Conservation (phyloP, 192 early-diverging fungal species). For the Coemansia furcata region DNA sequence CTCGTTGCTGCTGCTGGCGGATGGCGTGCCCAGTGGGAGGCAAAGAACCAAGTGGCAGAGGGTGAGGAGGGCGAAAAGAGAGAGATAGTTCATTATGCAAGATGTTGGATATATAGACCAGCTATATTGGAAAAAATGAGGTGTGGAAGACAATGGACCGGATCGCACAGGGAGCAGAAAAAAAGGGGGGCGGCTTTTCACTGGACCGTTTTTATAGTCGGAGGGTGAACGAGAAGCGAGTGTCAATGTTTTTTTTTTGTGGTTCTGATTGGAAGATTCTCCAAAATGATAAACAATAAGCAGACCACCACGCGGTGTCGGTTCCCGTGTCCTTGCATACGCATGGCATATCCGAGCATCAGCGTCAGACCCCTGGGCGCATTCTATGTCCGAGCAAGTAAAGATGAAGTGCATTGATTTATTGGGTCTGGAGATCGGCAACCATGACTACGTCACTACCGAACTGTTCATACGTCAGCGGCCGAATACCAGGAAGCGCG, state of each 20-base stretch:
- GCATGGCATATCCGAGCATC: not conserved
- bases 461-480: slow-evolving; percentile 48
- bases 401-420: not conserved
- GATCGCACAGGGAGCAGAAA: slow-evolving; percentile 1
- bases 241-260: not conserved
- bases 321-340: not conserved
- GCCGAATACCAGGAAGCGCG: slow-evolving; percentile 9
- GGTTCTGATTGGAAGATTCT: not conserved
- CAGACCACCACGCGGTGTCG: not conserved
- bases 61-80: not conserved
- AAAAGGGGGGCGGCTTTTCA: not conserved
- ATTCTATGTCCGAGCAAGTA: not conserved
- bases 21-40: not conserved
- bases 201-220: not conserved
- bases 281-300: not conserved
- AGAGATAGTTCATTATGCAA: not conserved
- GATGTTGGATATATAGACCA: slow-evolving; percentile 22
- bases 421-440: slow-evolving; percentile 14
- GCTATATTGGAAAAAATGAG: slow-evolving; percentile 17
- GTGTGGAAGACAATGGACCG: not conserved
- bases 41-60: not conserved
- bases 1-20: not conserved
- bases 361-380: not conserved
- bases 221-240: not conserved
- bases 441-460: slow-evolving; percentile 58